Evolutionary conservation across 1,139 yeast species (phyloP), one percentile per base, ranked within the genome.

Genomic region (Hyphopichia pseudoburtonii): DNA sequence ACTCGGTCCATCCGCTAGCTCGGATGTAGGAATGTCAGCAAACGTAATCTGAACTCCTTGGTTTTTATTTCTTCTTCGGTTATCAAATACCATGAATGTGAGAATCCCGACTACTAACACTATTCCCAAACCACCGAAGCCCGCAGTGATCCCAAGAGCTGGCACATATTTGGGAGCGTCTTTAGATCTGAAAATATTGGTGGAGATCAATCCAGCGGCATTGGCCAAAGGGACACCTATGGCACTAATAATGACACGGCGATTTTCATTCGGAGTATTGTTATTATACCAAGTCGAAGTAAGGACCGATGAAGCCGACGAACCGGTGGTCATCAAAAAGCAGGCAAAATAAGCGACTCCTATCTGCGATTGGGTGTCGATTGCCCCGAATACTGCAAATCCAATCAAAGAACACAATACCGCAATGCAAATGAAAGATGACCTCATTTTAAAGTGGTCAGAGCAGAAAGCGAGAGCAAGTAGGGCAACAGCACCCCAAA

Each of bases 211-310:
- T 3, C 64, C 64, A 10, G 64, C 65, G n/a, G 63, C 64, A 40
- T 60, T 60, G 12, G 64, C 64, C 30, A 60, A 48, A 3, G 64
- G 64, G 28, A 60, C 55, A 16, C 63, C 64, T 8, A 60, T 61
- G 4, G 64, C 58, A 15, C 58, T 51, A 28, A 59, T 50, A 23
- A 57, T 62, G 4, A 54, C 57, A 43, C 64, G 50, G 33, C 64
- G 42, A 37, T 66, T 67, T 35, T 64, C 72, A 38, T 69, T 67
- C 3, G 77, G 76, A 4, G 73, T 70, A 45, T 73, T 73, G 52
- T 73, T 73, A 46, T 68, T 73, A 47, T 72, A 73, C 78, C 78
- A 73, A 1, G 77, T 66, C 1, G 76, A 70, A 2, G 74, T 66
- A 38, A 73, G 56, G 7, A 72, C 78, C 8, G 63, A 57, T 1